phyloP scores from a whole-genome alignment of 495 filamentous ascomycete species.

The Xylaria intraflava region DNA sequence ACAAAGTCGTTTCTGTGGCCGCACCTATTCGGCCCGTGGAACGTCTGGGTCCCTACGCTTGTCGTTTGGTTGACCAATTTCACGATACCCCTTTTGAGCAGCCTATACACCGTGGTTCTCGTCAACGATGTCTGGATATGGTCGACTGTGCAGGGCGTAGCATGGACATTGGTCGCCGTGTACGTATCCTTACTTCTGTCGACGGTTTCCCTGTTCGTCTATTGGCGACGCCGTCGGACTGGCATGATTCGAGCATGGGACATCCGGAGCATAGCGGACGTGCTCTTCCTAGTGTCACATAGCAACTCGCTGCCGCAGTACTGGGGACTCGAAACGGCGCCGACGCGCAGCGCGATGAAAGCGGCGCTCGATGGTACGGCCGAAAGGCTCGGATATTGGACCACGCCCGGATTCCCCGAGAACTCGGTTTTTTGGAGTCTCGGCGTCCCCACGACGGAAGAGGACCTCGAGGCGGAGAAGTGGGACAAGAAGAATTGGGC shows the following conservation, averaged over 20 bases:
- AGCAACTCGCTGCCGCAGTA: constrained; percentile 71
- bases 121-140: constrained; percentile 59
- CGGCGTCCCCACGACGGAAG: constrained; percentile 29
- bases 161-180: constrained; percentile 69
- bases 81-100: constrained; percentile 41
- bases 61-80: constrained; percentile 42
- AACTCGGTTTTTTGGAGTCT: constrained; percentile 39
- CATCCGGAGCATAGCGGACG: constrained; percentile 69
- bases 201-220: constrained; percentile 43
- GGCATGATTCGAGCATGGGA: constrained; percentile 71
- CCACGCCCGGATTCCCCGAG: constrained; percentile 23
- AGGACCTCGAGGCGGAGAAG: constrained; percentile 24
- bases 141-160: constrained; percentile 66
- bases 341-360: constrained; percentile 46
- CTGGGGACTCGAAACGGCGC: constrained; percentile 46
- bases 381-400: constrained; percentile 80
- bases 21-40: constrained; percentile 36
- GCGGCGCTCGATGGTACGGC: constrained; percentile 44
- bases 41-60: constrained; percentile 38
- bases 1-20: constrained; percentile 46
- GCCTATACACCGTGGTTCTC: constrained; percentile 40
- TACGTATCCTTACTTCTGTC: constrained; percentile 62
- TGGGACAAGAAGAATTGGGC: constrained; percentile 12
- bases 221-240: constrained; percentile 49
- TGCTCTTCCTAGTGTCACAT: constrained; percentile 65